These are phyloP conservation scores for Paspalum notatum DNA, from an alignment of 176 grass and related monocot species.

Conservation along the genomic window DNA sequence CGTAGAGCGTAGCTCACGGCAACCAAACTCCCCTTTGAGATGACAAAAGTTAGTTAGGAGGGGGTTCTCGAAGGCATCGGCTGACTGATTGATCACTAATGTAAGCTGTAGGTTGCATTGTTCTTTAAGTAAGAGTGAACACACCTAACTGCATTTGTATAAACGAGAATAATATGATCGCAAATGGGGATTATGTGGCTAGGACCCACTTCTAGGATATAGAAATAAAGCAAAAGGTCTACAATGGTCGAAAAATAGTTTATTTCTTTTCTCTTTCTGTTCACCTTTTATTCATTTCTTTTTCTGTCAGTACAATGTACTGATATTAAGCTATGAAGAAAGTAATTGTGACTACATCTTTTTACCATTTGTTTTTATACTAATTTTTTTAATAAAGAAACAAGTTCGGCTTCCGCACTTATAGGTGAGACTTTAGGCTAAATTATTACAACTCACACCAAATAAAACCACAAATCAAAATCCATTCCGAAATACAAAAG, in stretches of 20 bases:
- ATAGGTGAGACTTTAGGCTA: no score
- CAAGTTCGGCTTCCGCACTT: no score
- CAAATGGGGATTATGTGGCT: background rate
- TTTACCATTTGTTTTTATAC: background rate
- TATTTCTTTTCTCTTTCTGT: background rate
- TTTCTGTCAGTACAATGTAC: background rate
- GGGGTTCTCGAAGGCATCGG: background rate
- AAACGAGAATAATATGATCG: constrained; percentile 1
- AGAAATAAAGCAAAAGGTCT: background rate
- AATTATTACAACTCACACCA: no score
- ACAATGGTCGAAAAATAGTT: background rate
- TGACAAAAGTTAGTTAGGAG: constrained; percentile 10
- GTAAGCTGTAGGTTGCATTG: constrained; percentile 15
- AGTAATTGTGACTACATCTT: background rate
- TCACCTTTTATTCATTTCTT: no score
- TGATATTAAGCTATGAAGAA: background rate
- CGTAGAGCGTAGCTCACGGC: no score
- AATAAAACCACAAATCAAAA: no score
- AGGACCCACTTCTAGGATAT: background rate
- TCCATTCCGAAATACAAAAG: no score
- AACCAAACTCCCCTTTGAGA: background rate
- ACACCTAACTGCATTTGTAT: constrained; percentile 3
- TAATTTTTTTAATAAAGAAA: no score
- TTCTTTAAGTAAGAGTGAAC: constrained; percentile 4
- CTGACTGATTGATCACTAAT: background rate